These are phyloP conservation scores for Malus hybrid DNA, from an alignment of 331 rosid species.

Conservation along the genomic window DNA sequence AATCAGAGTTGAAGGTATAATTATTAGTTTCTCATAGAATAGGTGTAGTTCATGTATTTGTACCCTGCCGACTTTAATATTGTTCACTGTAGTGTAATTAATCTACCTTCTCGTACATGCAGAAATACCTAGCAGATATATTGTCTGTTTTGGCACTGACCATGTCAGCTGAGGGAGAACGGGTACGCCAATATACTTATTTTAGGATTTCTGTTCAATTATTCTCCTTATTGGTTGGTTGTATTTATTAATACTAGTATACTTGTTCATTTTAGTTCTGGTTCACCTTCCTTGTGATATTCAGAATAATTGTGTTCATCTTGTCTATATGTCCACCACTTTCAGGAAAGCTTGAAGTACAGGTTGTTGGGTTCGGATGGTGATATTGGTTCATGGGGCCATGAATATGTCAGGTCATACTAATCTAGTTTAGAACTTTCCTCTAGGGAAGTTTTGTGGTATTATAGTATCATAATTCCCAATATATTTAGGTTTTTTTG, in stretches of 20 bases:
- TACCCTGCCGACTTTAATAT: neutral
- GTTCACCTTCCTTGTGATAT: neutral
- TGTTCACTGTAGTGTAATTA: constrained; percentile 2
- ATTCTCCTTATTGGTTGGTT: neutral
- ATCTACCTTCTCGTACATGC: constrained; percentile 16
- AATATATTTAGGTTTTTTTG: neutral
- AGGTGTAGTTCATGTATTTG: constrained; percentile 18
- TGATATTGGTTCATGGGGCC: constrained; percentile 99
- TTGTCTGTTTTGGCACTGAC: constrained; percentile 82
- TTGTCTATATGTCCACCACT: neutral
- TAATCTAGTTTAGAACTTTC: neutral
- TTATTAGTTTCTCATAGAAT: neutral
- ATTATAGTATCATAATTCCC: neutral
- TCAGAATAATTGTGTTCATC: neutral
- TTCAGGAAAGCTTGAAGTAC: constrained; percentile 91
- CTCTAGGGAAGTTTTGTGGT: neutral
- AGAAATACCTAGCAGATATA: constrained; percentile 80
- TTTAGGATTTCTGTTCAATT: neutral
- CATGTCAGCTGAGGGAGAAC: constrained; percentile 86
- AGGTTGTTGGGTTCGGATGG: constrained; percentile 86
- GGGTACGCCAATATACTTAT: neutral
- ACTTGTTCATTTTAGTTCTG: neutral
- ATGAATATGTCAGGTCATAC: constrained; percentile 94
- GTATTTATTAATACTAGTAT: neutral
- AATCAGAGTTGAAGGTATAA: constrained; percentile 24